Base-by-base conservation (phyloP, 176 grass and related monocot species). In the Juncus inflexus region DNA sequence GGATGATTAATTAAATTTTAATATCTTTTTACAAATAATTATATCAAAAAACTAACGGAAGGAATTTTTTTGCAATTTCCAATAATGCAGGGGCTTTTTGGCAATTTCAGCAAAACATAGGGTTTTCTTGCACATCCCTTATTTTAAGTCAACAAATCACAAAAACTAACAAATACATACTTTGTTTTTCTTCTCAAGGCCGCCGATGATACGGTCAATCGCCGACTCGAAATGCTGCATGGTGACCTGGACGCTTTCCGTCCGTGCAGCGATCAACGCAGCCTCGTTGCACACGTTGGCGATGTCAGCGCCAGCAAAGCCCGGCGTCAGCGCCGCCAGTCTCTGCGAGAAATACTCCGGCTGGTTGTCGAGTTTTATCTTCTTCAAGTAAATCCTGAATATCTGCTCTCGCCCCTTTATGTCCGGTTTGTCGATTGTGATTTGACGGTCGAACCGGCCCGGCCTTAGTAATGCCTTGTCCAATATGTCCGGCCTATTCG, bases 171-270 rank as follows among this genome's bases (percentile, higher is more conserved):
- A 50, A 35, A 74, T 64, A 1, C 35, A 42, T 78, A 91, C 94
- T 82, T 84, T 91, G 67, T 97, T 97, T 82, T 97, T 97, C 85
- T 97, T 97, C 80, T 91, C 88, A 61, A 91, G 74, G 12, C 88
- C 94, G 11, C 94, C 94, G 35, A 97, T 97, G 52, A 91, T 79
- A 67, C 94, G 85, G 66, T 89, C 87, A 84, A 91, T 84, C 56
- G 94, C 94, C 72, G 79, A 51, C 58, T 91, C 94, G 81, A 97
- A 91, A 86, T 89, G 88, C 3, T 86, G 63, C 75, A 91, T 89
- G 40, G 85, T 89, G 57, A 91, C 79, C 56, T 74, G 67, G 13
- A 73, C 79, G 13, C 83, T 70, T 45, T 89, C 88, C 59, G 12
- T 77, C 50, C 92, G 83, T 52, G 77, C 94, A 82, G 88, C 89